Conservation (phyloP, 768 basidiomycete genomes). For the Tulasnella sp. region DNA sequence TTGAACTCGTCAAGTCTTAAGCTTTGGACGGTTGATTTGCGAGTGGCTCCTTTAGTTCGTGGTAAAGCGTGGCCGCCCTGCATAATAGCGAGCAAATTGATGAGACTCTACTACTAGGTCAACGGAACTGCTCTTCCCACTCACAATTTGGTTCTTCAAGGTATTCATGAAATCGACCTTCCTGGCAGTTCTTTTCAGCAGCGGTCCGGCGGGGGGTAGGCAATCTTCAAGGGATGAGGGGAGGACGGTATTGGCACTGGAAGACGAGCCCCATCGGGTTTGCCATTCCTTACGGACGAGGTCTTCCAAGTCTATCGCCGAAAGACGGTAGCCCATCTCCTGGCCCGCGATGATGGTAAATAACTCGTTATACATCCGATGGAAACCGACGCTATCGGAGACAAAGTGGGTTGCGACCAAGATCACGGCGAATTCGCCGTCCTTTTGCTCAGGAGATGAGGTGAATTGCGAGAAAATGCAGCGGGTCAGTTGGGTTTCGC, state of each 20-base stretch:
- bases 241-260: constrained; percentile 27
- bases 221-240: constrained; percentile 41
- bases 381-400: constrained; percentile 79
- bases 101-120: not conserved
- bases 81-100: not conserved
- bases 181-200: constrained; percentile 35
- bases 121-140: constrained; percentile 14
- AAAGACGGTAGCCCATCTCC: not conserved
- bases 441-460: constrained; percentile 19
- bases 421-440: constrained; percentile 45
- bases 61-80: constrained; percentile 72
- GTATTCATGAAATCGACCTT: constrained; percentile 44
- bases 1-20: not conserved
- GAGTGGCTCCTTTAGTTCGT: constrained; percentile 20
- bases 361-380: constrained; percentile 71
- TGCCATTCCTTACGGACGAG: not conserved
- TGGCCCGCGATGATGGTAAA: constrained; percentile 45
- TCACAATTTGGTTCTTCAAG: constrained; percentile 46
- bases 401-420: constrained; percentile 71
- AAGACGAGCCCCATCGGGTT: constrained; percentile 16
- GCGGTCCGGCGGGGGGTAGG: constrained; percentile 30
- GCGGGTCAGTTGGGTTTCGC: constrained; percentile 52
- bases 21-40: constrained; percentile 41
- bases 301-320: not conserved
- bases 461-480: constrained; percentile 23